These are phyloP conservation scores for Pseudodiploospora longispora DNA, from an alignment of 2,329 filamentous ascomycete species.

Conservation along the genomic window DNA sequence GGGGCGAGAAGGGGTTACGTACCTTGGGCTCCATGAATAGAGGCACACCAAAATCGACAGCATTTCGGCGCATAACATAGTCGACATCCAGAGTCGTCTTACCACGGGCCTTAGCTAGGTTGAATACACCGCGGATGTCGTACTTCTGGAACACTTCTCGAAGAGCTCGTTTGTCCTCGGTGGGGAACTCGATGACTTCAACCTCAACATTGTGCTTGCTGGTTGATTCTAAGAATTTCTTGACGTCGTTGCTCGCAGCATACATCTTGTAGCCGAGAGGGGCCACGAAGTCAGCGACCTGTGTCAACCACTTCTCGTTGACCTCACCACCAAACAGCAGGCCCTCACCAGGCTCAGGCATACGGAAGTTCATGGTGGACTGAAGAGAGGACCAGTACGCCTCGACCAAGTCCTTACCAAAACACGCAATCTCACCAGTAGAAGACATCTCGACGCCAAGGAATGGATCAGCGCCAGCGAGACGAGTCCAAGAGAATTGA, in stretches of 20 bases:
- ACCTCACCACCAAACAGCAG: constrained; percentile 87
- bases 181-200: constrained; percentile 94
- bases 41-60: constrained; percentile 95
- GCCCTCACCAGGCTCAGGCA: constrained; percentile 90
- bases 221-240: constrained; percentile 69
- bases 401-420: constrained; percentile 90
- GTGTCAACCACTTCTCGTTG: constrained; percentile 60
- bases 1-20: constrained; percentile 24
- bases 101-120: constrained; percentile 75
- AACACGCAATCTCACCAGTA: constrained; percentile 97
- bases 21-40: constrained; percentile 98
- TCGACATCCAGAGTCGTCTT: constrained; percentile 85
- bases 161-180: constrained; percentile 87
- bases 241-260: constrained; percentile 73
- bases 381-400: constrained; percentile 97
- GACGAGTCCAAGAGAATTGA: constrained; percentile 97
- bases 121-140: constrained; percentile 92
- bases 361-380: constrained; percentile 98
- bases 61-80: constrained; percentile 97
- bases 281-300: constrained; percentile 77
- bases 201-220: constrained; percentile 62
- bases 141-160: constrained; percentile 95
- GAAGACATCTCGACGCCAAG: constrained; percentile 95
- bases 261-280: constrained; percentile 93
- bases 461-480: constrained; percentile 94